Evolutionary conservation across 2,329 filamentous ascomycete species (phyloP).

Genomic region (Lasiodiplodia citricola): DNA sequence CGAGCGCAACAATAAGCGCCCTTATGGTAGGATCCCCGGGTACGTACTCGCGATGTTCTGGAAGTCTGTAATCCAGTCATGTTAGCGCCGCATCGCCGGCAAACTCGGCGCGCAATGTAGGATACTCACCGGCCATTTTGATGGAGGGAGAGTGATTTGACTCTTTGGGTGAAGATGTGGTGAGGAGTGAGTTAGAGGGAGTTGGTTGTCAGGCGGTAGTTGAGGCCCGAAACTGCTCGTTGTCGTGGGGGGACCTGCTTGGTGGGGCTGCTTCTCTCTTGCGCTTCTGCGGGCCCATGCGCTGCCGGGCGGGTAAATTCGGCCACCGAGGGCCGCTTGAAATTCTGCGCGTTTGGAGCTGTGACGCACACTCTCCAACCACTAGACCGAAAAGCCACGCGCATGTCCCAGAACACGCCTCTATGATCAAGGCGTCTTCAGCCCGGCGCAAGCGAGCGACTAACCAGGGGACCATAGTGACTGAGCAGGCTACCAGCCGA

Average conservation of each 20-base stretch:
- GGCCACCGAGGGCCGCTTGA: slow-evolving; percentile 22
- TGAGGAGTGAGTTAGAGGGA: neutral
- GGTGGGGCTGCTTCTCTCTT: slow-evolving; percentile 23
- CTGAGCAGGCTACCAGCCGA: no score
- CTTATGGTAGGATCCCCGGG: slow-evolving; percentile 3
- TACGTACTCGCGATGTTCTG: slow-evolving; percentile 50
- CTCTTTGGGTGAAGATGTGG: neutral
- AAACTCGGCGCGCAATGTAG: neutral
- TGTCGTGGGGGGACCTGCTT: slow-evolving; percentile 26
- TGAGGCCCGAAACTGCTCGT: slow-evolving; percentile 25
- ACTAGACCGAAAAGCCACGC: neutral
- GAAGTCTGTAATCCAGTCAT: slow-evolving; percentile 42
- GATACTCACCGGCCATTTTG: slow-evolving; percentile 26
- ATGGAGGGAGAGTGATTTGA: neutral
- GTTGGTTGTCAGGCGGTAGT: slow-evolving; percentile 17
- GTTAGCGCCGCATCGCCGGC: slow-evolving; percentile 8
- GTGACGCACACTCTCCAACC: neutral
- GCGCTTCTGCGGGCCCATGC: slow-evolving; percentile 1
- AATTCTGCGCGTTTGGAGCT: neutral
- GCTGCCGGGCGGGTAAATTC: slow-evolving; percentile 13
- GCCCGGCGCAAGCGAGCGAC: neutral
- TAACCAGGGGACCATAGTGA: neutral
- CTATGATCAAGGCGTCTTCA: neutral
- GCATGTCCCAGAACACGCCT: neutral
- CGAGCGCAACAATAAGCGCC: neutral